These are phyloP conservation scores for Fusarium graminum DNA, from an alignment of 2,329 filamentous ascomycete species.

Conservation along the genomic window DNA sequence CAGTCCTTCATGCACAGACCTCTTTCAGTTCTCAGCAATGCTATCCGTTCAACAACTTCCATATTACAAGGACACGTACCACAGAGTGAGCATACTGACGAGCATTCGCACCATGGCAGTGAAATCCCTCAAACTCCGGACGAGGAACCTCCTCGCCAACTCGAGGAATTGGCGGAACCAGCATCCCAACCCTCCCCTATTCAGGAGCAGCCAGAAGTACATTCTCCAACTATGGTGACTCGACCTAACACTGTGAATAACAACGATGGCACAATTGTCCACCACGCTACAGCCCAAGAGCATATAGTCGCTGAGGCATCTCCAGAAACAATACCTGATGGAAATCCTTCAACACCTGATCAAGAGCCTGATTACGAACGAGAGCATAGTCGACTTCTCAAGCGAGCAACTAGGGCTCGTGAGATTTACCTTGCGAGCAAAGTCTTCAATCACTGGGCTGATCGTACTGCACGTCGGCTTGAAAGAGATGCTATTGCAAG, in stretches of 20 bases:
- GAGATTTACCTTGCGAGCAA: constrained; percentile 69
- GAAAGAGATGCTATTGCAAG: constrained; percentile 76
- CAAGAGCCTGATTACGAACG: constrained; percentile 21
- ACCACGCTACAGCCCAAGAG: constrained; percentile 19
- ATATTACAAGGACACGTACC: constrained; percentile 13
- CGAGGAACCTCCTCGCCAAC: constrained; percentile 4
- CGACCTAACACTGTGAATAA: constrained; percentile 8
- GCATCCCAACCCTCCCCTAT: constrained; percentile 2
- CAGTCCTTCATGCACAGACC: constrained; percentile 30
- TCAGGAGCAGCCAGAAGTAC: constrained; percentile 5
- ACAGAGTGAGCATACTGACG: constrained; percentile 5
- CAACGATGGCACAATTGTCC: constrained; percentile 22
- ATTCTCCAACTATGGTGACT: constrained; percentile 10
- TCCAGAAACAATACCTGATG: constrained; percentile 14
- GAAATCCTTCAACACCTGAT: constrained; percentile 20
- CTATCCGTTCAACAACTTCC: constrained; percentile 23
- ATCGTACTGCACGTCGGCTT: constrained; percentile 72
- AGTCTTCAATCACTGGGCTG: constrained; percentile 69
- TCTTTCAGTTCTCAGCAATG: constrained; percentile 17
- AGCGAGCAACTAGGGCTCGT: constrained; percentile 72
- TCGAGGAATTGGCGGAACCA: constrained; percentile 10
- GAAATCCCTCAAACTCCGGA: constrained; percentile 7
- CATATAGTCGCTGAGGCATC: not conserved
- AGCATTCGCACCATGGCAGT: constrained; percentile 9
- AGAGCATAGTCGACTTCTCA: constrained; percentile 49